Evolutionary conservation across 192 early-diverging fungal species (phyloP), one percentile per base, ranked within the genome.

Genomic region (Rhizophagus prolifer): DNA sequence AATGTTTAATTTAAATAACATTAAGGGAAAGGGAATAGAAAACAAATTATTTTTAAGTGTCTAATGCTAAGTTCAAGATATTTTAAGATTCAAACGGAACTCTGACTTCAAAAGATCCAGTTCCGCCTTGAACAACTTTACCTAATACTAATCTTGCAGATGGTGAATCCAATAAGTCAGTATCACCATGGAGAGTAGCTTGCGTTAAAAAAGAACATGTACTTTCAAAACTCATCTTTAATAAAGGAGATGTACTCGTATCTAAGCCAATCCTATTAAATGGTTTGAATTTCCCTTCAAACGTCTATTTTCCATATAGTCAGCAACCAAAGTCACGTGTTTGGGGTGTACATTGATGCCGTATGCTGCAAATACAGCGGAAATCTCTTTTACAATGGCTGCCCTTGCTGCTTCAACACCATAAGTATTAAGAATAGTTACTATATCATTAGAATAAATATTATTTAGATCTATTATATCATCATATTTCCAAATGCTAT

Each of bases 161-260:
- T 9, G 98, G 98, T 54, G 92, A 93, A 21, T 92, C 88, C 44
- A 99, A 85, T 3, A 86, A 84, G 78, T 99, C 98, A 78, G 88
- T 90, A 80, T 99, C 97, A 72, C 97, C 96, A 63, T 88, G 86
- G 59, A 98, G 85, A 0, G 94, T 93, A 1, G 98, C 94, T 36
- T 95, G 90, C 3, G 92, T 96, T 79, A 99, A 86, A 91, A 99
- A 98, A 62, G 90, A 88, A 74, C 94, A 96, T 13, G 98, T 98
- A 58, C 94, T 94, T 79, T 99, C 98, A 82, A 94, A 99, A 80
- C 91, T 94, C 98, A 99, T 99, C 86, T 98, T 95, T 28, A 94
- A 87, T 81, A 99, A 97, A 12, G 98, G 98, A 59, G 92, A 90
- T 14, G 95, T 90, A 73, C 95, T 98, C 14, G 95, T 94, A 62